Base-by-base conservation (phyloP, 1,139 yeast species). In the Pneumocystis oryctolagi region DNA sequence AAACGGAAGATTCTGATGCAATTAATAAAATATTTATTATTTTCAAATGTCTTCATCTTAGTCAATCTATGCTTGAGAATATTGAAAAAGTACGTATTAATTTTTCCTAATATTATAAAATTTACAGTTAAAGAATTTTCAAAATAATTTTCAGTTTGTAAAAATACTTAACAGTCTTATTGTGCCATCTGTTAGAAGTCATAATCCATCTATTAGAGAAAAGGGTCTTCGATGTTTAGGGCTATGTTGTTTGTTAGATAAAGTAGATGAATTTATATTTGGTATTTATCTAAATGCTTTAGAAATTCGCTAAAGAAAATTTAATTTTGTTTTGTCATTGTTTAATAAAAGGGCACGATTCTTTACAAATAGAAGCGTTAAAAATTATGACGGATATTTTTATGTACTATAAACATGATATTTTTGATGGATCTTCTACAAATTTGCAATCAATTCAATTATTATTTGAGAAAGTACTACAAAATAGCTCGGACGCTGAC, bases 151-250 rank as follows among this genome's bases (percentile, higher is more conserved):
- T 62, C 81, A 88, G 6, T 77, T 90, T 64, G 81, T 82, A n/a
- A 83, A 96, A 0, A 75, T 92, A 65, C 78, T 87, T 62, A 85
- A 85, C 37, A 84, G 87, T 30, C 78, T 89, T 68, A 85, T 92
- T n/a, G 81, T 82, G n/a, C 95, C 95, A 5, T 89, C 96, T 0
- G 82, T 89, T 14, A 78, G 83, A 59, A 80, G 83, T 65, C 80
- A 79, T 32, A 85, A 84, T 59, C 76, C 83, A 8, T 79, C 79
- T 3, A 78, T 85, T 8, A 79, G 94, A 65, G 83, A 81, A 61
- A 76, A 85, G 4, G 97, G 95, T 1, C 77, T 87, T 53, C 79
- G 79, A 63, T 87, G 95, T 69, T 78, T 90, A 47, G 96, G 96
- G 0, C 77, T 92, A 58, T 86, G 88, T 69, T 84, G 95, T 65